Evolutionary conservation across 768 basidiomycete genomes (phyloP).

Genomic region (Epithele typhae): DNA sequence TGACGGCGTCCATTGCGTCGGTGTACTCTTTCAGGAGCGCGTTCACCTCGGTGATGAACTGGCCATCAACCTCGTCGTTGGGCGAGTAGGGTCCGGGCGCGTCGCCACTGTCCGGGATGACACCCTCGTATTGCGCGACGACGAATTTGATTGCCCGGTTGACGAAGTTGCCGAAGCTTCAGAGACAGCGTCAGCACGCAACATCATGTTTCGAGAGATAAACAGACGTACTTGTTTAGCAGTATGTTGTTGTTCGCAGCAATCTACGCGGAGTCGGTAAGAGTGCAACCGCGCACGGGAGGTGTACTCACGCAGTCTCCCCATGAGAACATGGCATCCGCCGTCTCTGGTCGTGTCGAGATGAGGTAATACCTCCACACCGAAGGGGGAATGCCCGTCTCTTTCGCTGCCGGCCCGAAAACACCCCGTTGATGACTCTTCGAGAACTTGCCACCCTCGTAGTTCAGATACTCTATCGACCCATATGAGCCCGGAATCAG

Average conservation of each 20-base stretch:
- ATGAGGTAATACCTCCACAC: constrained; percentile 98
- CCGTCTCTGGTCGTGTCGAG: constrained; percentile 87
- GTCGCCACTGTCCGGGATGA: constrained; percentile 78
- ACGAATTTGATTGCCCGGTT: constrained; percentile 94
- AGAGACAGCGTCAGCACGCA: neutral
- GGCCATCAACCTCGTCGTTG: constrained; percentile 60
- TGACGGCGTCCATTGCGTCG: constrained; percentile 87
- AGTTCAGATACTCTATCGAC: constrained; percentile 85
- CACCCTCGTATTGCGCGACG: constrained; percentile 73
- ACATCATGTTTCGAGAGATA: too few relatives aligned
- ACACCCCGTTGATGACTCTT: constrained; percentile 97
- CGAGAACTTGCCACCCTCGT: constrained; percentile 98
- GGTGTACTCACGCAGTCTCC: constrained; percentile 74
- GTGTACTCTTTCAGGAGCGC: constrained; percentile 72
- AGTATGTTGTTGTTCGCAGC: constrained; percentile 90
- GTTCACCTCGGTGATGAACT: constrained; percentile 82
- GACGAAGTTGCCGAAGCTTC: constrained; percentile 96
- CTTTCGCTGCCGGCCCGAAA: constrained; percentile 90
- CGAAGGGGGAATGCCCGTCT: constrained; percentile 88
- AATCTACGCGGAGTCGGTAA: constrained; percentile 44
- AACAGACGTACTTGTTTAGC: constrained; percentile 73
- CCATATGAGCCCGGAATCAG: neutral
- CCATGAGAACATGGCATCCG: constrained; percentile 97
- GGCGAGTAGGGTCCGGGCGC: constrained; percentile 64
- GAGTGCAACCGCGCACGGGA: too few relatives aligned